These are phyloP conservation scores for Rhinocladiella mackenziei DNA, from an alignment of 2,329 filamentous ascomycete species.

Conservation along the genomic window DNA sequence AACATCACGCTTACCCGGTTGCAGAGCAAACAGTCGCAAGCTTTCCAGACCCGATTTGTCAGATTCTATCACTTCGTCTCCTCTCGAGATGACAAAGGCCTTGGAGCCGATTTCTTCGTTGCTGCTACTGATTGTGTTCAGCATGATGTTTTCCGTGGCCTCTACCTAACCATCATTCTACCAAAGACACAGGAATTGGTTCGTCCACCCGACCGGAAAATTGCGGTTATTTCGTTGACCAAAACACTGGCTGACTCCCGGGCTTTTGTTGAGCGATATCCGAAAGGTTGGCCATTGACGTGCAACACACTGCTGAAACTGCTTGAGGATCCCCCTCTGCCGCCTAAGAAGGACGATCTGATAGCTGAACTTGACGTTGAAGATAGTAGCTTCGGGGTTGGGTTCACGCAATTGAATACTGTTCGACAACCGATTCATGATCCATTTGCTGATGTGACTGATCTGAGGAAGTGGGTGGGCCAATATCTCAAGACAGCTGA, in stretches of 20 bases:
- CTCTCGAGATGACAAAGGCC: conserved; percentile 71
- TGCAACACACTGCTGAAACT: conserved; percentile 86
- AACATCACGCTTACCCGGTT: conserved; percentile 73
- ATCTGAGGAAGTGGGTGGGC: conserved; percentile 77
- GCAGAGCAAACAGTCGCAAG: conserved; percentile 72
- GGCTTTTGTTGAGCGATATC: conserved; percentile 75
- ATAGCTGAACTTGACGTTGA: conserved; percentile 88
- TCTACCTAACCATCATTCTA: conserved; percentile 84
- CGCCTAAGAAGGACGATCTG: conserved; percentile 66
- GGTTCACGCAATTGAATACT: conserved; percentile 89
- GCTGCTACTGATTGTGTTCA: conserved; percentile 77
- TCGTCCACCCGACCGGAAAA: conserved; percentile 84
- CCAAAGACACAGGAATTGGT: conserved; percentile 84
- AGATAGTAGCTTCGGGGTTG: conserved; percentile 89
- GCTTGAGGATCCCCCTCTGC: conserved; percentile 79
- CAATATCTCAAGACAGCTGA: conserved; percentile 75
- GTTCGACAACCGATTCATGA: conserved; percentile 72
- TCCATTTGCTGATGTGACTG: conserved; percentile 81
- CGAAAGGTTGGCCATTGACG: conserved; percentile 87
- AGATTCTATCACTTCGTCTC: conserved; percentile 93
- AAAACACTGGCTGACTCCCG: conserved; percentile 85
- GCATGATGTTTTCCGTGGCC: conserved; percentile 42
- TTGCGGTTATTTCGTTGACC: conserved; percentile 85
- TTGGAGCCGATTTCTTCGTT: conserved; percentile 90
- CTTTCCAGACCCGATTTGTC: conserved; percentile 79